Evolutionary conservation across 371 early-diverging fungal genomes (phyloP).

Genomic region (Circinella minor): DNA sequence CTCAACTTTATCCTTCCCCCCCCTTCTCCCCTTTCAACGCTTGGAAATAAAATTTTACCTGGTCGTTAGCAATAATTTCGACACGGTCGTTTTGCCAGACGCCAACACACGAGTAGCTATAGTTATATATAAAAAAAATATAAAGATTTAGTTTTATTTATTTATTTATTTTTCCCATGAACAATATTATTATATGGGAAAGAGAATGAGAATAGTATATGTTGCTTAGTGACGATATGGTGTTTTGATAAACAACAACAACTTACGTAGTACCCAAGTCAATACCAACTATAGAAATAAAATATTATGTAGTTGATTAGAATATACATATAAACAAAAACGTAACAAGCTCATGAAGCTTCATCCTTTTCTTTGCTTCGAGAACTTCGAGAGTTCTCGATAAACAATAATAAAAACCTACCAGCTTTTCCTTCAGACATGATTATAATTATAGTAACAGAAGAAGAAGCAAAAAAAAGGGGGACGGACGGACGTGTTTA

Average conservation of each 20-base stretch:
- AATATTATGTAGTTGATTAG: background rate
- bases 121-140: conserved; percentile 65
- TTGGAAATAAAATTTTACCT: conserved; percentile 29
- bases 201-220: background rate
- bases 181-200: background rate
- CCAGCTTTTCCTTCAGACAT: conserved; percentile 33
- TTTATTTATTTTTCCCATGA: no score
- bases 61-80: conserved; percentile 97
- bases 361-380: background rate
- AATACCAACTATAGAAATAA: conserved; percentile 68
- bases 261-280: conserved; percentile 99
- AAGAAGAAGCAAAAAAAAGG: conserved; percentile 14
- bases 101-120: conserved; percentile 98
- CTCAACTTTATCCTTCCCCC: background rate
- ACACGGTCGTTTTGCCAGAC: conserved; percentile 97
- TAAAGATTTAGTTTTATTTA: conserved; percentile 8
- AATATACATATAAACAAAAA: background rate
- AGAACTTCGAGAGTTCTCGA: no score
- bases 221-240: background rate
- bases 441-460: conserved; percentile 7
- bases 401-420: background rate
- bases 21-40: background rate
- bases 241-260: conserved; percentile 27
- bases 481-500: conserved; percentile 10
- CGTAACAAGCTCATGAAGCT: conserved; percentile 46